These are phyloP conservation scores for Chaetomidium leptoderma DNA, from an alignment of 495 filamentous ascomycete genomes.

Conservation along the genomic window DNA sequence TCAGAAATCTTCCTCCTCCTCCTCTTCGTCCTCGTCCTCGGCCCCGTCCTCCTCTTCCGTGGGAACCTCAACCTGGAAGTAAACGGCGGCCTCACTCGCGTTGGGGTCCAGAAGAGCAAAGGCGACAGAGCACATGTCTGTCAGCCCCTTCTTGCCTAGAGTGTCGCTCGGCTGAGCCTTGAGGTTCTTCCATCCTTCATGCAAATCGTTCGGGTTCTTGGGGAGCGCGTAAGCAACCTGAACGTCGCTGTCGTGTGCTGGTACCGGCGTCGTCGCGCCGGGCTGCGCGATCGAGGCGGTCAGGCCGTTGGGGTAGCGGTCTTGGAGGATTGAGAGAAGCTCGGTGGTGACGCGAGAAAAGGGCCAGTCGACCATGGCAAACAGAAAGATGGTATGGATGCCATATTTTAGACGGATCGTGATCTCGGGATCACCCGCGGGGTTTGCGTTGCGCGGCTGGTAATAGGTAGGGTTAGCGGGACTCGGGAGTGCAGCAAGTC, in stretches of 20 bases:
- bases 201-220: slow-evolving; percentile 30
- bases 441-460: slow-evolving; percentile 5
- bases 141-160: slow-evolving; percentile 37
- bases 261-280: slow-evolving; percentile 33
- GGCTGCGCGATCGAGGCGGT: slow-evolving; percentile 18
- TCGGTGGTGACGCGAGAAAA: slow-evolving; percentile 59
- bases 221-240: slow-evolving; percentile 42
- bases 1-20: slow-evolving; percentile 43
- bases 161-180: slow-evolving; percentile 34
- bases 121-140: slow-evolving; percentile 61
- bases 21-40: too few species aligned
- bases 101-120: slow-evolving; percentile 57
- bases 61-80: slow-evolving; percentile 66
- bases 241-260: slow-evolving; percentile 32
- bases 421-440: slow-evolving; percentile 42
- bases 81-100: slow-evolving; percentile 47
- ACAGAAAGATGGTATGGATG: slow-evolving; percentile 71
- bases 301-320: slow-evolving; percentile 49
- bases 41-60: too few species aligned
- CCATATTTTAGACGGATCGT: slow-evolving; percentile 77
- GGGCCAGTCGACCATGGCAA: slow-evolving; percentile 56
- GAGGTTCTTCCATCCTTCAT: slow-evolving; percentile 41
- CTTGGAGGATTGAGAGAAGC: slow-evolving; percentile 52
- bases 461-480: background rate
- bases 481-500: background rate